Base-by-base conservation (phyloP, 2,329 filamentous ascomycete genomes). In the Catunica adiposa region DNA sequence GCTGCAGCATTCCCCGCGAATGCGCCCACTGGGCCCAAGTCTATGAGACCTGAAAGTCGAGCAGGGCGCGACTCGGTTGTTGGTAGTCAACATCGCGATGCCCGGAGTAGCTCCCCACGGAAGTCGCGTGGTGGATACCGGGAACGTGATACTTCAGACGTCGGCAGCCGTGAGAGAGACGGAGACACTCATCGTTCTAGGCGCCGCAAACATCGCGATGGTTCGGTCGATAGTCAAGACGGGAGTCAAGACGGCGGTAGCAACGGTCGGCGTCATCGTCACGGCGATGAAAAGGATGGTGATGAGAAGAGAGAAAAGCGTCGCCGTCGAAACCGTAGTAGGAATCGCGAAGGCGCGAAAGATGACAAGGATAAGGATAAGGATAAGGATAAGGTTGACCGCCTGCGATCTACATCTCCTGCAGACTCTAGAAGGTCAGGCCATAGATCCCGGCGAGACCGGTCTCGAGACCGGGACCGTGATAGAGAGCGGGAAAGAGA, bases 1-100 rank as follows among this genome's bases (percentile, higher is more conserved):
- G 58, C 60, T 34, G 26, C 31, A 48, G 51, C 31, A 23, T 14
- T 31, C 14, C 15, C 29, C 22, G 22, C 56, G 2, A 87, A 76
- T 70, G 92, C 92, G 26, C 92, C 92, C 26, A 94, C 85, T 55
- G 92, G 89, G 8, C 92, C 92, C 51, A 89, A 92, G 69, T 92
- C 92, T 17, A 94, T 97, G 87, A 79, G 90, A 60, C 84, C 92
- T 68, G 88, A 89, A 29, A 77, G 77, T 23, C 68, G 73, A 60
- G 74, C 73, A 40, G 72, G 70, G 63, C 73, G 67, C 60, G 69
- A 76, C 38, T 68, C 67, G 61, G 70, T 70, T 60, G 37, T 31
- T n/a, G 51, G 29, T 9, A 56, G 40, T n/a, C 51, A 44, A 22
- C 46, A 44, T 26, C 51, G 57, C 2, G 51, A 53, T 11, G 73